Conservation (phyloP, 2,329 filamentous ascomycete genomes). For the Hortaea werneckii region DNA sequence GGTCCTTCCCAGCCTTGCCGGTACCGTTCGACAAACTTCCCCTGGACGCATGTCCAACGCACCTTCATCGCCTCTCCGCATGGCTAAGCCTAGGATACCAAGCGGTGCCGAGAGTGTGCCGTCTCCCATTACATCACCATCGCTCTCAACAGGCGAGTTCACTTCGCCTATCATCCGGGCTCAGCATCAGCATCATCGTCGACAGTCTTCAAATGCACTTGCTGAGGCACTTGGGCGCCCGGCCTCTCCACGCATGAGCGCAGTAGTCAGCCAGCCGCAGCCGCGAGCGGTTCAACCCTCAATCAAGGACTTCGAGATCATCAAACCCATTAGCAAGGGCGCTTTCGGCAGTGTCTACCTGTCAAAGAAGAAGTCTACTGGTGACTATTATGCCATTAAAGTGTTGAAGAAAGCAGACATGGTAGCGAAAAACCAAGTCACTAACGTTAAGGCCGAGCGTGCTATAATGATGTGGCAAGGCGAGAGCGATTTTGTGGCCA, state of each 20-base stretch:
- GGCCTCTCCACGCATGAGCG: slow-evolving; percentile 69
- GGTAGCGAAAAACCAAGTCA: slow-evolving; percentile 98
- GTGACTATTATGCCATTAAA: slow-evolving; percentile 97
- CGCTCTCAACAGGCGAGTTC: slow-evolving; percentile 73
- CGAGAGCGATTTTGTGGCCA: slow-evolving; percentile 96
- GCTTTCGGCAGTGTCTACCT: slow-evolving; percentile 97
- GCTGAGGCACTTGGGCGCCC: slow-evolving; percentile 56
- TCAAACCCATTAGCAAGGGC: slow-evolving; percentile 98
- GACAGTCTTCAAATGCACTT: slow-evolving; percentile 83
- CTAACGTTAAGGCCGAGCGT: slow-evolving; percentile 95
- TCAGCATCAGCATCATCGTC: slow-evolving; percentile 50
- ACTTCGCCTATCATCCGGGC: slow-evolving; percentile 57
- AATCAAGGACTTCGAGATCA: slow-evolving; percentile 98
- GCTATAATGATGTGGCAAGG: slow-evolving; percentile 99
- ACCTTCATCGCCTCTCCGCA: slow-evolving; percentile 68
- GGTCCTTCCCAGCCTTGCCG: slow-evolving; percentile 59
- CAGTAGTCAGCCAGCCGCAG: slow-evolving; percentile 68
- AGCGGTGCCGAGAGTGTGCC: slow-evolving; percentile 54
- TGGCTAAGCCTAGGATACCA: slow-evolving; percentile 66
- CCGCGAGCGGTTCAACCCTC: slow-evolving; percentile 84
- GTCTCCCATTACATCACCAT: slow-evolving; percentile 83
- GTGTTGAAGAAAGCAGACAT: slow-evolving; percentile 99
- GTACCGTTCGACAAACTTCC: slow-evolving; percentile 68
- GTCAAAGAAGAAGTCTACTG: slow-evolving; percentile 96
- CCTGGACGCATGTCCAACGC: slow-evolving; percentile 64